Conservation (phyloP, 2,329 filamentous ascomycete genomes). For the Botryotinia calthae region DNA sequence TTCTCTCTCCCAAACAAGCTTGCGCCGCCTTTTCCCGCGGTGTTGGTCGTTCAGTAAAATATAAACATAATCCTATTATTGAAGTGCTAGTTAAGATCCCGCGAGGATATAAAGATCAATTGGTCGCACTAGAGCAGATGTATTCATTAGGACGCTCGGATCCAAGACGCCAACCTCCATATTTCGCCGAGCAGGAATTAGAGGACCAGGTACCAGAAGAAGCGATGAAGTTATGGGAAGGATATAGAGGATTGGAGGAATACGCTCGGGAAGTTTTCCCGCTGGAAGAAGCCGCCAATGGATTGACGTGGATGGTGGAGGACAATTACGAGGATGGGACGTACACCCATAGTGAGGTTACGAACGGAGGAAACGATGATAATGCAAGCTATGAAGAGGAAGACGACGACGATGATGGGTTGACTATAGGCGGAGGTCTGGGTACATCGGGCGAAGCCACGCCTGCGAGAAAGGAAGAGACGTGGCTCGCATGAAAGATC, state of each 20-base stretch:
- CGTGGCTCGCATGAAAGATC: constrained; percentile 35
- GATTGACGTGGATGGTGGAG: constrained; percentile 83
- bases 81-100: constrained; percentile 84
- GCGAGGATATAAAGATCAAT: constrained; percentile 81
- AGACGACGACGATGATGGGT: constrained; percentile 50
- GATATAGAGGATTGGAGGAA: constrained; percentile 84
- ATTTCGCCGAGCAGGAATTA: constrained; percentile 58
- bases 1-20: constrained; percentile 77
- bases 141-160: constrained; percentile 50
- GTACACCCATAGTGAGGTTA: constrained; percentile 25
- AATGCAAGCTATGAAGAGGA: constrained; percentile 38
- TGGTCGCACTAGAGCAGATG: constrained; percentile 65
- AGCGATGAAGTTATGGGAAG: constrained; percentile 84
- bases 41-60: constrained; percentile 73
- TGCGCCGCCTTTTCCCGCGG: constrained; percentile 78
- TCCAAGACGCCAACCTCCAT: constrained; percentile 54
- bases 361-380: constrained; percentile 35
- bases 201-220: constrained; percentile 67
- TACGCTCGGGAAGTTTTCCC: constrained; percentile 94
- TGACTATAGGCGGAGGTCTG: constrained; percentile 34
- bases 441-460: constrained; percentile 30
- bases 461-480: constrained; percentile 37
- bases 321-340: constrained; percentile 41
- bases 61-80: constrained; percentile 69
- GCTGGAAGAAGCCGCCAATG: constrained; percentile 91